A percentile compares a stretch with the other conserved stretches of the same genome.
These are phyloP conservation scores for Aspergillus ostianus DNA, from an alignment of 495 filamentous ascomycete species.

Conservation along the genomic window DNA sequence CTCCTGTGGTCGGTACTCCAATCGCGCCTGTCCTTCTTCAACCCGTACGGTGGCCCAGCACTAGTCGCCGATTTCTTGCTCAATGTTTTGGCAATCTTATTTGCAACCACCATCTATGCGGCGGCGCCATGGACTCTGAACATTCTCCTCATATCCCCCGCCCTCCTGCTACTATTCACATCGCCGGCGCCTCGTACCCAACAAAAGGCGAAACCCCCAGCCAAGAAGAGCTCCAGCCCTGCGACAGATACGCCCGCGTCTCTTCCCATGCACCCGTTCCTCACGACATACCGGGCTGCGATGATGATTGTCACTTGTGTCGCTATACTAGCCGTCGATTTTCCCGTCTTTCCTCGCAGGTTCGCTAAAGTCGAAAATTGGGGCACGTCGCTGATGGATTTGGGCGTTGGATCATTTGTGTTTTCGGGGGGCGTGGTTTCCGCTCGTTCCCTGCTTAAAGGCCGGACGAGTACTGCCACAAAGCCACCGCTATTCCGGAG, in stretches of 20 bases:
- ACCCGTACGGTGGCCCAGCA: constrained; percentile 63
- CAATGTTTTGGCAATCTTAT: constrained; percentile 76
- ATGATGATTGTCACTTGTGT: constrained; percentile 95
- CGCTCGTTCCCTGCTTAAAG: constrained; percentile 79
- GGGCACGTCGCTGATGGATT: constrained; percentile 97
- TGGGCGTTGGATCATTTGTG: constrained; percentile 96
- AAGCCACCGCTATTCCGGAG: constrained; percentile 48
- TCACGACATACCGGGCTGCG: constrained; percentile 83
- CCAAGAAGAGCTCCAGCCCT: constrained; percentile 20
- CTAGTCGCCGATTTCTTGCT: constrained; percentile 80
- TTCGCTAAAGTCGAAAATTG: constrained; percentile 98
- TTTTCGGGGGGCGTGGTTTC: constrained; percentile 94
- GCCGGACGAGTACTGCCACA: constrained; percentile 44
- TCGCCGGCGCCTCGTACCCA: constrained; percentile 38
- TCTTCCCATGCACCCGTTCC: constrained; percentile 81
- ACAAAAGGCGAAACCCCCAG: constrained; percentile 57
- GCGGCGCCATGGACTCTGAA: constrained; percentile 71
- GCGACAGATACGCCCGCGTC: constrained; percentile 34
- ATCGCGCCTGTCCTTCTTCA: constrained; percentile 81
- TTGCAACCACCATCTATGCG: constrained; percentile 85
- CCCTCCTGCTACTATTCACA: constrained; percentile 57
- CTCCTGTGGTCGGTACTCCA: constrained; percentile 90
- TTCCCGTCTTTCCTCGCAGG: constrained; percentile 84
- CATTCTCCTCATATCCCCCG: constrained; percentile 69
- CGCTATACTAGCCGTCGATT: constrained; percentile 97